phyloP scores from a whole-genome alignment of 345 rosid species.

The Trapa incisa region DNA sequence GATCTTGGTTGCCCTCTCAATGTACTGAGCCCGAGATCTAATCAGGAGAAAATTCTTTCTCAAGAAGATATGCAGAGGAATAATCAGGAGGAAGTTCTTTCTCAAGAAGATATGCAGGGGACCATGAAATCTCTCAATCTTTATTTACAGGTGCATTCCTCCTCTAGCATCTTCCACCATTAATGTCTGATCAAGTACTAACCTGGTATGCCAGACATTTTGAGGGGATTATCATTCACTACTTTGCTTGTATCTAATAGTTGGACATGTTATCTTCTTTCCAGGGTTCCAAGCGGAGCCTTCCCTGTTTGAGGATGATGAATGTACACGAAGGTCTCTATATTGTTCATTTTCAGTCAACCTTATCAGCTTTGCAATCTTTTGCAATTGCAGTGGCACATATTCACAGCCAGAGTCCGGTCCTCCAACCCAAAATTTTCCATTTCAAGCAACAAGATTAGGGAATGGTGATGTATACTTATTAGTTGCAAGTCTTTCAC shows the following conservation, averaged over 20 bases:
- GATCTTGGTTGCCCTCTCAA: conserved; percentile 77
- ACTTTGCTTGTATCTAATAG: not conserved
- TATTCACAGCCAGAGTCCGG: conserved; percentile 54
- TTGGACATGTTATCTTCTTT: not conserved
- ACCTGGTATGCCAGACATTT: not conserved
- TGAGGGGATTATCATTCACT: not conserved
- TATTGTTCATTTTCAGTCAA: conserved; percentile 52
- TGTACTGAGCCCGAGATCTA: conserved; percentile 31
- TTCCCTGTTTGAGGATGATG: conserved; percentile 54
- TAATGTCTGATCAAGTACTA: not conserved
- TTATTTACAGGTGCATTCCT: conserved; percentile 37
- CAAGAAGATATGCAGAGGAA: conserved; percentile 20
- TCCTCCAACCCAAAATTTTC: conserved; percentile 34
- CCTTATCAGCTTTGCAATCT: conserved; percentile 68
- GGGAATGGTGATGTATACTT: not conserved
- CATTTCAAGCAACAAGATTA: not conserved
- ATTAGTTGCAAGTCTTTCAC: not conserved
- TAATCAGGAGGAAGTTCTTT: conserved; percentile 6
- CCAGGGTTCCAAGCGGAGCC: conserved; percentile 42
- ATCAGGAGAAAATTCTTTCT: conserved; percentile 17
- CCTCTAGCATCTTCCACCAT: not conserved
- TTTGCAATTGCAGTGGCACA: conserved; percentile 72
- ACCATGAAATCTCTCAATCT: conserved; percentile 58
- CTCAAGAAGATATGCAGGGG: conserved; percentile 20
- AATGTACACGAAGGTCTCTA: conserved; percentile 59